Base-by-base conservation (phyloP, 306 rosid species). In the Lathyrus tuberosus region DNA sequence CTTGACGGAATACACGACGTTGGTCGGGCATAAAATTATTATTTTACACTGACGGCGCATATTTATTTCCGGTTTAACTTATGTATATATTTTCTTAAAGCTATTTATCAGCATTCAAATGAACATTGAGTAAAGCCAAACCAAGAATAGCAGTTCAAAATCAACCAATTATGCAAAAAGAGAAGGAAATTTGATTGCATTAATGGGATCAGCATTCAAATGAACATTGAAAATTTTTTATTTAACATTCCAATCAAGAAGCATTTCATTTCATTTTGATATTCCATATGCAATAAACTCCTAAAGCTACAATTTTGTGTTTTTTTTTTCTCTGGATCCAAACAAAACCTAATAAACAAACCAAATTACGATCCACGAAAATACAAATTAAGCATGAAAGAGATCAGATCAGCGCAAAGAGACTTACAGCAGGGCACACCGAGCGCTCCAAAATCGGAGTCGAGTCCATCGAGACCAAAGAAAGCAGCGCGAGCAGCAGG, bases 351-450 rank as follows among this genome's bases (percentile, higher is more conserved):
- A 33, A 60, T 38, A 44, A 44, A 58, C 13, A 40, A 0, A 41
- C 4, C n/a, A 41, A 52, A 20, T 26, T 0, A 6, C 10, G 17
- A 65, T 64, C 44, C 26, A 30, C 8, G 1, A 20, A 76, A 62
- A 5, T 1, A 44, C 11, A 13, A 77, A 77, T 12, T 4, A 8
- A 9, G 4, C 4, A 20, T 13, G 0, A 33, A 15, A 10, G 11
- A 20, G 35, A 70, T 70, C 35, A 63, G 81, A 77, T 77, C 68
- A 54, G 51, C 48, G 70, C 53, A 43, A 67, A 64, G 67, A 80
- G 13, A 74, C 99, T 84, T 87, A 95, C 99, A 95, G 84, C 99
- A 95, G 70, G 99, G 99, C 62, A 95, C 99, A 74, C 99, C 97
- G 47, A 95, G 99, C 24, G 84, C 67, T 64, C 97, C 99, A 15